Evolutionary conservation across 192 early-diverging fungal species (phyloP).

Genomic region (Podila minutissima): DNA sequence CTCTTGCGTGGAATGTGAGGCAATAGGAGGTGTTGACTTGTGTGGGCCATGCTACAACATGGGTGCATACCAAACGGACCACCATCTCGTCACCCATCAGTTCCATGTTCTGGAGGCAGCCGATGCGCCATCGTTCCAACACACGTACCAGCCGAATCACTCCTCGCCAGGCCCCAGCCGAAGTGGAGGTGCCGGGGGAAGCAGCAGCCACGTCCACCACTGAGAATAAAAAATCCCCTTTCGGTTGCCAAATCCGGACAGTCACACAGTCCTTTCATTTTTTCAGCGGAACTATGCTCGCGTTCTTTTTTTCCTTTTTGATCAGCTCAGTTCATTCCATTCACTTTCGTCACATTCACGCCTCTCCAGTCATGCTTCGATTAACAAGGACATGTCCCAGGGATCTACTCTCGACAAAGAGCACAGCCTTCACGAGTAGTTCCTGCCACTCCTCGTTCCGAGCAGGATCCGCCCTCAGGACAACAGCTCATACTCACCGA

Average conservation of each 20-base stretch:
- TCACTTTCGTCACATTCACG: not conserved
- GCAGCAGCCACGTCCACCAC: not conserved
- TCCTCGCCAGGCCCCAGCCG: not conserved
- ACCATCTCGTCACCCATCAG: constrained; percentile 32
- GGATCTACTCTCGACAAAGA: not conserved
- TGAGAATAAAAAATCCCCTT: not conserved
- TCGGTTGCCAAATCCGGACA: not conserved
- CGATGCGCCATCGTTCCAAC: constrained; percentile 15
- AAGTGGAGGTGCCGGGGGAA: not conserved
- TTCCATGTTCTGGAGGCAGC: constrained; percentile 40
- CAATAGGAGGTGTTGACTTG: constrained; percentile 70
- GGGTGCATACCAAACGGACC: constrained; percentile 43
- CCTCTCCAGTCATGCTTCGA: constrained; percentile 2
- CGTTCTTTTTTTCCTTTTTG: not conserved
- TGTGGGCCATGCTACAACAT: constrained; percentile 73
- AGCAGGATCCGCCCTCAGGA: not conserved
- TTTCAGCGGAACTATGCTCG: not conserved
- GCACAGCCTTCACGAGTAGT: not conserved
- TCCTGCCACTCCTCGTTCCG: not conserved
- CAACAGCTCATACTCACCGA: not conserved
- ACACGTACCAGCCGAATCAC: not conserved
- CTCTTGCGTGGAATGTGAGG: constrained; percentile 72
- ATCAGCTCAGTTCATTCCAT: not conserved
- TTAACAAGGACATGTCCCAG: constrained; percentile 1
- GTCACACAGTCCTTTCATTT: not conserved